Evolutionary conservation across 345 rosid genomes (phyloP).

Genomic region (Boechera stricta): DNA sequence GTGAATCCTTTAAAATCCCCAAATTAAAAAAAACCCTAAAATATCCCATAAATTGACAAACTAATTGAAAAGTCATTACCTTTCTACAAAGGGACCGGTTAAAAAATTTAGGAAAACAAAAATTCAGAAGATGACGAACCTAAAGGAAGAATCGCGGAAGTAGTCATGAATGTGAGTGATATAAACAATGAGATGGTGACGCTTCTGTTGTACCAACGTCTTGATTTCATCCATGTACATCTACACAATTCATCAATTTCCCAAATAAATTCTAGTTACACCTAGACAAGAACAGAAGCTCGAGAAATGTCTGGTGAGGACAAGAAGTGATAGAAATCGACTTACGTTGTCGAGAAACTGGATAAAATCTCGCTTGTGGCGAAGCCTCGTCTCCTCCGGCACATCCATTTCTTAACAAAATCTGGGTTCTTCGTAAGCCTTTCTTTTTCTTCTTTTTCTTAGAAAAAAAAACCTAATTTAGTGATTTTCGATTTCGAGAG

Average conservation of each 20-base stretch:
- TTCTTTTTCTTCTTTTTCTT: neutral
- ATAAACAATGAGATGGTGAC: slow-evolving; percentile 89
- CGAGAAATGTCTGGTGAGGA: neutral
- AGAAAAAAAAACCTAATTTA: neutral
- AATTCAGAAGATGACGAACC: slow-evolving; percentile 44
- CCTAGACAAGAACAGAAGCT: neutral
- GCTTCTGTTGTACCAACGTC: slow-evolving; percentile 82
- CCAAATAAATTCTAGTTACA: neutral
- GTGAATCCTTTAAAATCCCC: neutral
- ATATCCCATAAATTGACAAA: neutral
- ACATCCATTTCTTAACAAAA: slow-evolving; percentile 55
- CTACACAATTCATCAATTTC: slow-evolving; percentile 41
- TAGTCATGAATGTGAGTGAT: slow-evolving; percentile 82
- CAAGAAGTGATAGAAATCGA: neutral
- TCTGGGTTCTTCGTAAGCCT: neutral
- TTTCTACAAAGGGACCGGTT: neutral
- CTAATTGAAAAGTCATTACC: neutral
- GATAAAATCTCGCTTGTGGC: slow-evolving; percentile 79
- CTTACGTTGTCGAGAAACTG: slow-evolving; percentile 78
- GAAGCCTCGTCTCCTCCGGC: slow-evolving; percentile 67
- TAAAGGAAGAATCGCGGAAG: slow-evolving; percentile 67
- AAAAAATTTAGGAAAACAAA: neutral
- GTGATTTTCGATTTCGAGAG: neutral
- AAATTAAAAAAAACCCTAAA: slow-evolving; percentile 4
- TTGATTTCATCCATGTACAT: slow-evolving; percentile 80